These are phyloP conservation scores for Sporothrix sp. DNA, from an alignment of 2,329 filamentous ascomycete species.

Conservation along the genomic window DNA sequence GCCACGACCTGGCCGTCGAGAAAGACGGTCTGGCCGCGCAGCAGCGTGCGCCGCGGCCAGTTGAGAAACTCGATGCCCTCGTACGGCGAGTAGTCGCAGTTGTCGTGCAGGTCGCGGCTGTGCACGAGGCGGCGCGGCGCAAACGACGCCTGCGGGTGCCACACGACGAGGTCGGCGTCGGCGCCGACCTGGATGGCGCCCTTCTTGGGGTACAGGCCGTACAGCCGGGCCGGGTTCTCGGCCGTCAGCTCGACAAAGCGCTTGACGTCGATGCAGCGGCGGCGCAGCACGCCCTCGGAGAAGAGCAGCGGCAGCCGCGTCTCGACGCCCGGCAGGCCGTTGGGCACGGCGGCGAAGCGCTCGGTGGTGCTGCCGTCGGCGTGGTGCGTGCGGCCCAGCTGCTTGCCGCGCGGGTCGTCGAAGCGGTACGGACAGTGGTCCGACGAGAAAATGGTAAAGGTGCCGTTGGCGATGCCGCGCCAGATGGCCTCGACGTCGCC, in stretches of 20 bases:
- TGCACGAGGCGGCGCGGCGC: slow-evolving; percentile 28
- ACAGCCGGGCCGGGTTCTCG: slow-evolving; percentile 46
- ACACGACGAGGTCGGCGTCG: slow-evolving; percentile 48
- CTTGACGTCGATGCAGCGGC: slow-evolving; percentile 30
- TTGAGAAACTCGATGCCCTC: slow-evolving; percentile 45
- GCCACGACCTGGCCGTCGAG: slow-evolving; percentile 39
- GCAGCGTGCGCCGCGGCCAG: slow-evolving; percentile 50
- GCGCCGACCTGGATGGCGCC: slow-evolving; percentile 38
- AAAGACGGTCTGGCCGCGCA: slow-evolving; percentile 49
- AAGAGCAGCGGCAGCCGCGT: slow-evolving; percentile 41
- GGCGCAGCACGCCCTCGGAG: slow-evolving; percentile 21
- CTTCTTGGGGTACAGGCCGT: slow-evolving; percentile 43
- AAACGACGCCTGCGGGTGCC: slow-evolving; percentile 37
- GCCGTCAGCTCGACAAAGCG: slow-evolving; percentile 45
- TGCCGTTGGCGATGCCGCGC: slow-evolving; percentile 40
- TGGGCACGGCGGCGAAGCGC: slow-evolving; percentile 47
- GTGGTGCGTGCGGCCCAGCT: slow-evolving; percentile 12
- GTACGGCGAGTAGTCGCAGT: slow-evolving; percentile 53
- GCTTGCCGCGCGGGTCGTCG: slow-evolving; percentile 28
- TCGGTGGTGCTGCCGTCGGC: slow-evolving; percentile 2
- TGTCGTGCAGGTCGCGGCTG: slow-evolving; percentile 46
- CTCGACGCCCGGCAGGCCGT: slow-evolving; percentile 47
- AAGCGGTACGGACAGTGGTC: slow-evolving; percentile 38
- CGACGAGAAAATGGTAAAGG: slow-evolving; percentile 43
- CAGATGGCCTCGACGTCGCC: slow-evolving; percentile 42